Base-by-base conservation (phyloP, 352 stramenopile genomes). In the Nothophytophthora sp. region DNA sequence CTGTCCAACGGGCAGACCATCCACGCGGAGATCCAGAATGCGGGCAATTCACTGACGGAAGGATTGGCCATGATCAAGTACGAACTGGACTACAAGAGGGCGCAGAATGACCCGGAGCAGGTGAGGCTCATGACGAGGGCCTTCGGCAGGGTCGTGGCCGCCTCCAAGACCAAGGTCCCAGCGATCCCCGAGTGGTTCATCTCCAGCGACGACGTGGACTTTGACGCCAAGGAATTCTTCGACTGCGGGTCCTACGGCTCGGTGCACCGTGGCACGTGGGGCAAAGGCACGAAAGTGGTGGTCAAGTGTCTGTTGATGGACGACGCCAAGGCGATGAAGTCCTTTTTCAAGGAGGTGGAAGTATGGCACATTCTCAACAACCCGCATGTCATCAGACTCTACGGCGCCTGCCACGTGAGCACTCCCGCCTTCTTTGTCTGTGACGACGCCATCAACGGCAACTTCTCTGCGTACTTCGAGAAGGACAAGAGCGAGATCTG, bases 371-470 rank as follows among this genome's bases (percentile, higher is more conserved):
- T 5, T 15, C 33, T 38, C 33, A 19, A 38, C 5, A n/a, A 38
- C 16, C 33, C 45, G 23, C 45, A 52, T 23, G 27, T 52, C 19
- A 5, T 73, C 11, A 19, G 47, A 2, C 45, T 73, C 15, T 67
- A 63, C 37, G 63, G 63, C n/a, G 63, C 58, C 5, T 63, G 63
- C 19, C 63, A 73, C 25, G 48, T 67, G 3, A 59, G 64, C 13
- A n/a, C 44, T 12, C 37, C 46, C 25, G 29, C 27, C 19, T 44
- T 58, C 15, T 46, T 63, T 16, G 54, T 64, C 15, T 58, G 51
- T 28, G 60, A 69, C 38, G 54, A 40, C 7, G 60, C 60, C 12
- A 20, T 5, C 2, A 1, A 20, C 8, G 54, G 54, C 10, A 50
- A 64, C 34, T 39, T 69, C 5, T 48, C 54, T 36, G 16, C 19